A percentile compares a stretch with the other conserved stretches of the same genome.
phyloP scores from a whole-genome alignment of 305 asterid species.

The Striga hermonthica region DNA sequence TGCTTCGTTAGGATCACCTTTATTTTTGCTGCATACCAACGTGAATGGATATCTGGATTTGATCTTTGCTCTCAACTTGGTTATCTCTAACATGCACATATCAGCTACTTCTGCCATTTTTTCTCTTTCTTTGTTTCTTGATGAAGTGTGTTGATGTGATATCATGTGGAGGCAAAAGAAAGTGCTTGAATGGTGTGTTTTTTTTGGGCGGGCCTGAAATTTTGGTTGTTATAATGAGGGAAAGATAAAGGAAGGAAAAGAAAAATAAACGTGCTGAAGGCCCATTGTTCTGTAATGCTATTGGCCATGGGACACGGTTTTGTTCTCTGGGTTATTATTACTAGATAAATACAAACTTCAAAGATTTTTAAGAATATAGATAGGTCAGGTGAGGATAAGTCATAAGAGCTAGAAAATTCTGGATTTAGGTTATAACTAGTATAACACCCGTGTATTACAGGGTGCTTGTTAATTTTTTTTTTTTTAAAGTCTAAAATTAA shows the following conservation, averaged over 20 bases:
- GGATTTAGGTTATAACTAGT: too few species aligned
- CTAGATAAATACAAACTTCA: background rate
- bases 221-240: background rate
- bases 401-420: too few species aligned
- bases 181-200: too few species aligned
- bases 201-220: background rate
- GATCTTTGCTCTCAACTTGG: conserved; percentile 36
- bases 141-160: background rate
- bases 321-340: background rate
- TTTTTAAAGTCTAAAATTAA: too few species aligned
- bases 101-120: conserved; percentile 37
- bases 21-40: conserved; percentile 26
- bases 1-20: conserved; percentile 27
- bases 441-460: too few species aligned
- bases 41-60: conserved; percentile 35
- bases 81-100: conserved; percentile 34
- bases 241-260: too few species aligned
- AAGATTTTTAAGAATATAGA: too few species aligned
- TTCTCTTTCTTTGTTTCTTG: background rate
- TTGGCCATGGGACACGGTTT: conserved; percentile 8
- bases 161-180: too few species aligned
- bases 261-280: background rate
- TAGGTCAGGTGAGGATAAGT: too few species aligned
- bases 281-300: background rate
- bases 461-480: too few species aligned